Evolutionary conservation across 2,329 filamentous ascomycete species (phyloP).

Genomic region (Epicoccum sorghinum): DNA sequence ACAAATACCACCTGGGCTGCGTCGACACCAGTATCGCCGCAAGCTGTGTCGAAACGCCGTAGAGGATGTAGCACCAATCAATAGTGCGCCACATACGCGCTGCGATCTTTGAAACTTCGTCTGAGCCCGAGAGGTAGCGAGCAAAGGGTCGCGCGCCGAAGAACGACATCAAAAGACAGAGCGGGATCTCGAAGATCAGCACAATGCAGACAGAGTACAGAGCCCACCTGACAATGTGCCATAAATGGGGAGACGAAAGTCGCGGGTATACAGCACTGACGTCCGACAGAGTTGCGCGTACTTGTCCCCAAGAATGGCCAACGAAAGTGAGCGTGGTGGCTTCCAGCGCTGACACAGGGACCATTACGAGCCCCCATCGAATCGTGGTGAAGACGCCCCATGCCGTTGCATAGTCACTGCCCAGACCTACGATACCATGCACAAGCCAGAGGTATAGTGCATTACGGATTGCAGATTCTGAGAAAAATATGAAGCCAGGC

Average conservation of each 20-base stretch:
- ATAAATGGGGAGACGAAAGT: constrained; percentile 39
- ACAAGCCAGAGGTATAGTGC: constrained; percentile 75
- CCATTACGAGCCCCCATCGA: constrained; percentile 76
- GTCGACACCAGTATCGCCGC: constrained; percentile 70
- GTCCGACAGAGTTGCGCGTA: constrained; percentile 47
- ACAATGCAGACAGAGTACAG: constrained; percentile 60
- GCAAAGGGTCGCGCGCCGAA: constrained; percentile 67
- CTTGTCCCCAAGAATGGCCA: constrained; percentile 69
- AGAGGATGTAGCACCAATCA: constrained; percentile 71
- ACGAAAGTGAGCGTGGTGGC: constrained; percentile 69
- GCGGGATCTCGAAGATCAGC: constrained; percentile 63
- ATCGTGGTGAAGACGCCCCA: constrained; percentile 79
- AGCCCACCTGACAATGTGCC: constrained; percentile 59
- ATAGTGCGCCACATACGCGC: constrained; percentile 67
- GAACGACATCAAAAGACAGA: constrained; percentile 67
- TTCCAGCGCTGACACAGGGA: constrained; percentile 71
- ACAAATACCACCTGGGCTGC: constrained; percentile 69
- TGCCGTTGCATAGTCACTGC: constrained; percentile 70
- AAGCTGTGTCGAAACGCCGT: constrained; percentile 69
- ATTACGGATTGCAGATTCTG: constrained; percentile 71
- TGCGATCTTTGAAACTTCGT: constrained; percentile 64
- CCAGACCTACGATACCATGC: constrained; percentile 67
- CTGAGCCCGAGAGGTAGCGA: constrained; percentile 63
- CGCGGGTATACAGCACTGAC: constrained; percentile 14
- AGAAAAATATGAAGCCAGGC: constrained; percentile 65